Evolutionary conservation across 1,139 yeast genomes (phyloP), one percentile per base, ranked within the genome.

Genomic region (Saccharomyces hybrid): DNA sequence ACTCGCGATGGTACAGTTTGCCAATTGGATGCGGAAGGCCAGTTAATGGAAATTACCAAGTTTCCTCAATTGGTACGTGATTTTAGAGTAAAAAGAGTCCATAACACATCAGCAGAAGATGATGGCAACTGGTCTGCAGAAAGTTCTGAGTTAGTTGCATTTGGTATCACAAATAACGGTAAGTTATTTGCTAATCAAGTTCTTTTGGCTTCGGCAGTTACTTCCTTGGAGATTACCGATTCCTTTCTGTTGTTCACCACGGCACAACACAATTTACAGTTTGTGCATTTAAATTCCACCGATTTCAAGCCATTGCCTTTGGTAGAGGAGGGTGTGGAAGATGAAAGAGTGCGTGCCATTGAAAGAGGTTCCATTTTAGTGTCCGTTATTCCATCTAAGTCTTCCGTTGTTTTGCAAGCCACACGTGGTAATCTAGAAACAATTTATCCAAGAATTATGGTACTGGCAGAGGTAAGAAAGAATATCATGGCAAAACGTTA

Each of bases 361-460:
- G 99, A 95, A 71, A 79, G 97, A 59, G 99, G 99, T 0, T 88
- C 97, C 0, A 64, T 86, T 32, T 72, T 95, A 52, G 88, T 93
- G 0, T 77, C 93, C 48, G 83, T 82, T 0, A 84, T 90, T 67
- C 97, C 98, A 0, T 82, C 95, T 0, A 86, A 82, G 56, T 84
- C 90, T 55, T 81, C 95, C 0, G 90, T 95, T 16, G 83, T 88
- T 2, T 75, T 95, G 53, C 96, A 95, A 70, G 97, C 97, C 3
- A 96, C 96, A 56, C 80, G 99, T 69, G 99, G 99, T 57, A 95
- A 95, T 64, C 74, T 93, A 61, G 99, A 95, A 70, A 90, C 98
- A 0, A 86, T 95, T 32, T 85, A 83, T 65, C 99, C 99, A 9
- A 79, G 99, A 69, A 87, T 93, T 49, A 83, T 93, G 87, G 96